Base-by-base conservation (phyloP, 345 rosid species). In the Eucalyptus pauciflora region DNA sequence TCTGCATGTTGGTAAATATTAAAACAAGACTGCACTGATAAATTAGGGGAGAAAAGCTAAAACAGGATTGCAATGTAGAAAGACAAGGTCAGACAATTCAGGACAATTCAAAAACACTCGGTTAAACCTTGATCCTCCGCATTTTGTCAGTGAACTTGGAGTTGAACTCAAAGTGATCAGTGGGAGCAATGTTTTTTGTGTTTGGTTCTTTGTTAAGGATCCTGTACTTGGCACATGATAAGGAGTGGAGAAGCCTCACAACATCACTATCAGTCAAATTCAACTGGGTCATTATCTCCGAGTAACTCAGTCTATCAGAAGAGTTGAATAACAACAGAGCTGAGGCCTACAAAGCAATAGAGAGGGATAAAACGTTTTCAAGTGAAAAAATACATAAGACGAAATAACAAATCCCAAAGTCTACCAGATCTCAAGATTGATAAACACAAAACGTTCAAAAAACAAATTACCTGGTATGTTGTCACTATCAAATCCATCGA, bases 41-140 rank as follows among this genome's bases (percentile, higher is more conserved):
- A 31, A n/a, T n/a, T n/a, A 86, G 37, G 87, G 14, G 15, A 16
- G 22, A 25, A 37, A 86, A 86, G 1, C 41, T 22, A 37, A 86
- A 86, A 24, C 41, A 64, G 76, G 76, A 67, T 60, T n/a, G n/a
- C n/a, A n/a, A n/a, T 22, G 45, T 51, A 13, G 37, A 43, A 62
- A 86, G 7, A 45, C n/a, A 24, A 18, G 60, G 80, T 69, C 31
- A 45, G 29, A 24, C 33, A 52, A 64, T 1, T 33, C 80, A 17
- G 80, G 80, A 69, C 80, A 33, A 31, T 9, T 1, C 0, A 69
- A 3, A 69, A 69, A 33, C 12, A 33, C 1, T 69, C 2, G 2
- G 83, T 76, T 10, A 24, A 24, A 96, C 99, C 99, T 97, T 96
- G 85, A 98, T 96, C 92, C 98, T 96, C 94, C 96, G 95, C 99